Conservation (phyloP, 202 grass and related monocot species). For the Digitaria exilis region DNA sequence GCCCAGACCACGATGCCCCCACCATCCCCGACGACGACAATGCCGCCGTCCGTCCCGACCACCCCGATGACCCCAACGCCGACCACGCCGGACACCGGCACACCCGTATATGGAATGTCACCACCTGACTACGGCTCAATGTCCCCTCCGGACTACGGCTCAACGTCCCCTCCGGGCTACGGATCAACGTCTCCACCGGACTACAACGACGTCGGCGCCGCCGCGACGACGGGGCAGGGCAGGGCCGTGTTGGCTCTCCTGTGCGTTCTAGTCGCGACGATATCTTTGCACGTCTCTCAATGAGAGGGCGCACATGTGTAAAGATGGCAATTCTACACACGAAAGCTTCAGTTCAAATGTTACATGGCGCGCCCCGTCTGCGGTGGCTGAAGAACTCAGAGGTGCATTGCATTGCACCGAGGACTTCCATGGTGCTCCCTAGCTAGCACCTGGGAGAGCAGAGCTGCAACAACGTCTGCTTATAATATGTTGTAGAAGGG, state of each 20-base stretch:
- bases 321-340: conserved; percentile 17
- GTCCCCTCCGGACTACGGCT: conserved; percentile 46
- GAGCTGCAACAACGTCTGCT: conserved; percentile 33
- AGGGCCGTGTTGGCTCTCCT: conserved; percentile 14
- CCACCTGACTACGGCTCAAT: conserved; percentile 48
- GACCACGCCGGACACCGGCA: conserved; percentile 17
- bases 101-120: conserved; percentile 29
- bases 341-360: conserved; percentile 4
- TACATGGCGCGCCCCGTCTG: conserved; percentile 27
- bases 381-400: conserved; percentile 7
- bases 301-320: conserved; percentile 5
- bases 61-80: conserved; percentile 26
- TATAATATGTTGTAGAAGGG: conserved; percentile 37
- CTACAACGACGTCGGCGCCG: conserved; percentile 54
- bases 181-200: conserved; percentile 52
- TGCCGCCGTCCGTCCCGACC: conserved; percentile 30
- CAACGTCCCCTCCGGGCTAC: conserved; percentile 41
- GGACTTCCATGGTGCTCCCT: background rate
- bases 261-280: conserved; percentile 34
- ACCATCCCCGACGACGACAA: conserved; percentile 34
- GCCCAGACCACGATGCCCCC: conserved; percentile 44
- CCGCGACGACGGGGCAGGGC: background rate
- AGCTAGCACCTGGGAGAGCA: background rate
- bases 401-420: background rate
- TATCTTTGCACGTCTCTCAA: conserved; percentile 33